These are phyloP conservation scores for Globisporangium orthogonon DNA, from an alignment of 352 stramenopile genomes.

Conservation along the genomic window DNA sequence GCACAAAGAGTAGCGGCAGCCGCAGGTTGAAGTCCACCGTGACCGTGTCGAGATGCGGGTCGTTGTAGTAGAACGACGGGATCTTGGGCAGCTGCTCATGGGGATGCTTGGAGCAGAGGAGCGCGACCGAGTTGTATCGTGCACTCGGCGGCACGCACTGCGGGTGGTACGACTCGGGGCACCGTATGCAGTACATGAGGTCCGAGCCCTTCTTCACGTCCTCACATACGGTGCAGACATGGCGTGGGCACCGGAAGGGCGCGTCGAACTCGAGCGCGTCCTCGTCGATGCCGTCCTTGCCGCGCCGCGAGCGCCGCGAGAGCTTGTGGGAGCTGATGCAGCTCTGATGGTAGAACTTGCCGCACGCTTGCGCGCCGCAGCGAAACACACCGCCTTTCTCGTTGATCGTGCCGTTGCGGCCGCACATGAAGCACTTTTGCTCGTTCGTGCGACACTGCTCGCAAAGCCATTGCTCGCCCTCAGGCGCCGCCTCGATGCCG, in stretches of 20 bases:
- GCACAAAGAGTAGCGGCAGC: constrained; percentile 75
- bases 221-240: constrained; percentile 78
- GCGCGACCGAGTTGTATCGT: constrained; percentile 89
- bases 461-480: constrained; percentile 86
- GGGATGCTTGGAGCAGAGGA: constrained; percentile 89
- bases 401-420: constrained; percentile 82
- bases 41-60: constrained; percentile 56
- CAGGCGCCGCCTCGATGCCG: constrained; percentile 58
- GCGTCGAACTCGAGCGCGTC: constrained; percentile 65
- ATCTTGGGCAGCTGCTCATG: constrained; percentile 73
- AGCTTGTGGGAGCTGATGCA: constrained; percentile 64
- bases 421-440: constrained; percentile 87
- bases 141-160: constrained; percentile 89
- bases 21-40: constrained; percentile 73
- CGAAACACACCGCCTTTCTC: constrained; percentile 81
- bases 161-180: constrained; percentile 89
- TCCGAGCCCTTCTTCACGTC: constrained; percentile 66
- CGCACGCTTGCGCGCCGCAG: constrained; percentile 56
- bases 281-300: constrained; percentile 17
- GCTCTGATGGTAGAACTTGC: constrained; percentile 83
- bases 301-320: constrained; percentile 37
- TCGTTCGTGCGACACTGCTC: constrained; percentile 86
- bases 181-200: constrained; percentile 90
- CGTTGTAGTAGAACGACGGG: constrained; percentile 57
- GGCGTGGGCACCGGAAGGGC: constrained; percentile 86